Base-by-base conservation (phyloP, 768 basidiomycete genomes). In the Thelephora aurantiotincta region DNA sequence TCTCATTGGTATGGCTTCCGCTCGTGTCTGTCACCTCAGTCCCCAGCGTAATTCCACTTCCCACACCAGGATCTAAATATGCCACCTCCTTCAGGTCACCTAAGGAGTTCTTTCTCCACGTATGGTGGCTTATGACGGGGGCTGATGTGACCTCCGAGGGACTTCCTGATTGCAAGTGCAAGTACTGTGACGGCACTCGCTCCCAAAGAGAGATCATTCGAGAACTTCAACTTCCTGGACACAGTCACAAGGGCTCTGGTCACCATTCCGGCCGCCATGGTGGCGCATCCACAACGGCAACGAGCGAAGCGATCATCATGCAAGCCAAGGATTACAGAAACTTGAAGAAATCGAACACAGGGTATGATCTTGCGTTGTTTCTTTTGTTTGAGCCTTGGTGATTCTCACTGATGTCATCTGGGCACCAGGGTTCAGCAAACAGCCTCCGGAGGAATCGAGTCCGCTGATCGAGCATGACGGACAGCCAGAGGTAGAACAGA, bases 51-150 rank as follows among this genome's bases (percentile, higher is more conserved):
- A 46, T 45, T 46, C 26, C 11, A 18, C 14, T 33, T 33, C n/a
- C 7, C 16, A 23, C 16, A 2, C 1, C 47, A 60, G 54, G 57
- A 3, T 55, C 54, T 5, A 49, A 44, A 2, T 43, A 41, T 35
- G 53, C 54, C 3, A 16, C 43, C 18, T 36, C 41, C 6, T 60
- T 60, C 43, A 54, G 59, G 13, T 60, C 59, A 2, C 55, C 59
- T 2, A 46, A 42, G 36, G 59, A 60, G 48, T 60, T 60, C 43
- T 50, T 43, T n/a, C 33, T 50, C 3, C 59, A 60, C 33, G 37
- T 52, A 11, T 47, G 47, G 33, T 60, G 59, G 59, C 44, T 60
- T 4, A 34, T 56, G 36, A 42, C 50, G 12, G 59, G 57, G 22
- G 43, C 47, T 11, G 52, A 55, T 5, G 36, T 50, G 49, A 55